Evolutionary conservation across 768 basidiomycete species (phyloP).

Genomic region (Pleurotus giganteus): DNA sequence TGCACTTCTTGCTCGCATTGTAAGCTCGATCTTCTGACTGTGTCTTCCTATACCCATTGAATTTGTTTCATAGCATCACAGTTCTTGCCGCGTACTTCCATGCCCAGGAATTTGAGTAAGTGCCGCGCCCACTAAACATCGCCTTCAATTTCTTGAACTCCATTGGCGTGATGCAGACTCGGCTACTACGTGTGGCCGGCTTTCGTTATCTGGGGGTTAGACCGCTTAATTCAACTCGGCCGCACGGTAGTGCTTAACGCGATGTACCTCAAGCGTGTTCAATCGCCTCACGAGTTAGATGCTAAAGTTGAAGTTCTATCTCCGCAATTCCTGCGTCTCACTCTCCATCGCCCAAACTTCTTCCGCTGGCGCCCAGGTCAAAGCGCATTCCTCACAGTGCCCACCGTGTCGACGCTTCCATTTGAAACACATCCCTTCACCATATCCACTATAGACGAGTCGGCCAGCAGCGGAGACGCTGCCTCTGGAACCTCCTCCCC

Average conservation of each 20-base stretch:
- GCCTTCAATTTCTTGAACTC: background rate
- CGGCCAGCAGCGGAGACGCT: background rate
- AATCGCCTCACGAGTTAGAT: slow-evolving; percentile 25
- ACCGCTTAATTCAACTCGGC: slow-evolving; percentile 45
- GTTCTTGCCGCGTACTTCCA: slow-evolving; percentile 43
- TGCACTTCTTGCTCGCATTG: slow-evolving; percentile 43
- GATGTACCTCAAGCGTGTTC: slow-evolving; percentile 30
- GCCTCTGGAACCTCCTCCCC: background rate
- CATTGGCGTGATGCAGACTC: slow-evolving; percentile 19
- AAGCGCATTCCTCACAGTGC: slow-evolving; percentile 49
- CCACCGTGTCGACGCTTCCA: slow-evolving; percentile 39
- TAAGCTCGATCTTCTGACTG: slow-evolving; percentile 16
- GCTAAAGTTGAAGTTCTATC: slow-evolving; percentile 42
- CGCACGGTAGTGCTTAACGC: slow-evolving; percentile 45
- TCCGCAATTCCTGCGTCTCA: slow-evolving; percentile 45
- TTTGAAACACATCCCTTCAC: slow-evolving; percentile 65
- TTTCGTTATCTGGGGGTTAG: slow-evolving; percentile 54
- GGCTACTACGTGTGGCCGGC: slow-evolving; percentile 46
- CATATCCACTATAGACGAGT: slow-evolving; percentile 42
- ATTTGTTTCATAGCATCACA: slow-evolving; percentile 25
- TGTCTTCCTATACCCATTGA: background rate
- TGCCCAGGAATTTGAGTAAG: slow-evolving; percentile 27
- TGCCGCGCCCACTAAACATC: no score
- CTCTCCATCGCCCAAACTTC: slow-evolving; percentile 34
- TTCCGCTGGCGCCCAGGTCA: slow-evolving; percentile 55